Percentiles rank a stretch among this genome's conserved stretches.
These are phyloP conservation scores for Citrullus mucosospermus DNA, from an alignment of 306 rosid genomes.

Conservation along the genomic window DNA sequence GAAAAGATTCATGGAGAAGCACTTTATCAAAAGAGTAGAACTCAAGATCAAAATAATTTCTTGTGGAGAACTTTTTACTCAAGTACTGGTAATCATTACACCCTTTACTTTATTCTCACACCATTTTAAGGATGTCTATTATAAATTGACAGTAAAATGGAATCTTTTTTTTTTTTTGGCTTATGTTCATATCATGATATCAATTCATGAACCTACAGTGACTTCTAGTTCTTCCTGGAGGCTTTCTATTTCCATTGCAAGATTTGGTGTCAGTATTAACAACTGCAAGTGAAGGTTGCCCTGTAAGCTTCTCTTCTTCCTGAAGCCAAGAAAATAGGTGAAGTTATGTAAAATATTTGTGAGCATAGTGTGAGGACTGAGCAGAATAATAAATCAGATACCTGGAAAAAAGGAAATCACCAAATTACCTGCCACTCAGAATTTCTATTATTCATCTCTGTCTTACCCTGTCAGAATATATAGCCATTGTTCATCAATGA, in stretches of 20 bases:
- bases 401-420: background rate
- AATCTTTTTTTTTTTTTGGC: background rate
- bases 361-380: background rate
- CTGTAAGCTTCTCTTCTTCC: slow-evolving; percentile 31
- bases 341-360: background rate
- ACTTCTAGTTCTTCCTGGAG: slow-evolving; percentile 29
- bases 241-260: slow-evolving; percentile 23
- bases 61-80: background rate
- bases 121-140: too few relatives aligned
- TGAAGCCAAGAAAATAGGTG: slow-evolving; percentile 20
- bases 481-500: background rate
- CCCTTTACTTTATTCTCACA: too few relatives aligned
- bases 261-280: slow-evolving; percentile 20
- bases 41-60: background rate
- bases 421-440: slow-evolving; percentile 25
- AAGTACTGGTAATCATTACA: too few relatives aligned
- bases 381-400: background rate
- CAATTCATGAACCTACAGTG: slow-evolving; percentile 33
- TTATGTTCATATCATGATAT: background rate
- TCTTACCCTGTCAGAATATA: slow-evolving; percentile 32
- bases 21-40: background rate
- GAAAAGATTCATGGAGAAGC: background rate
- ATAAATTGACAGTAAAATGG: background rate
- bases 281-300: slow-evolving; percentile 10
- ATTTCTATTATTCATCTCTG: slow-evolving; percentile 19